Percentiles rank a stretch among this genome's conserved stretches.
Evolutionary conservation across 78 protist genomes (phyloP).

Genomic region (Emiliania huxleyi): DNA sequence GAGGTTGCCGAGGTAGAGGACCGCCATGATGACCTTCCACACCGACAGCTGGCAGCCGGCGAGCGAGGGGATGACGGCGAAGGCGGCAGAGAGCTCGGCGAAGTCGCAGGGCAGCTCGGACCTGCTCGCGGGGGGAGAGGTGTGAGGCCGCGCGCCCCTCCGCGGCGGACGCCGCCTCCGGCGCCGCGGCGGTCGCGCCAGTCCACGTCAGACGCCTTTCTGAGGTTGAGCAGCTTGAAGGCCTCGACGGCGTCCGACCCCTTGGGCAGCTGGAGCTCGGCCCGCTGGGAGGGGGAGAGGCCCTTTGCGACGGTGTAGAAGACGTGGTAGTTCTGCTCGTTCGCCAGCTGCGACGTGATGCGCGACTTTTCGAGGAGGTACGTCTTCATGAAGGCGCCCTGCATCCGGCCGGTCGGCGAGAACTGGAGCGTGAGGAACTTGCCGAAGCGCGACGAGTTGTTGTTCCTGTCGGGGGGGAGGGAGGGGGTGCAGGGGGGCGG

Average conservation of each 20-base stretch:
- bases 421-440: constrained; percentile 40
- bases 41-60: too few species aligned
- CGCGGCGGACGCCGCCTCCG: too few species aligned
- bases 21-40: constrained; percentile 4
- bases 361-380: constrained; percentile 50
- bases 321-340: constrained; percentile 42
- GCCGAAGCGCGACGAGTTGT: constrained; percentile 82
- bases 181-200: too few species aligned
- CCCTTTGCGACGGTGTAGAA: neutral
- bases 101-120: neutral
- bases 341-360: neutral
- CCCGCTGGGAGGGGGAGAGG: neutral
- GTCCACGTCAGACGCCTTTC: neutral
- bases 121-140: too few species aligned
- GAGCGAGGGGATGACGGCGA: neutral
- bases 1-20: constrained; percentile 80
- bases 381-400: constrained; percentile 49
- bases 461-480: constrained; percentile 66
- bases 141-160: too few species aligned
- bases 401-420: neutral
- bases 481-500: too few species aligned
- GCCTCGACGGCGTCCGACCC: neutral
- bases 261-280: neutral
- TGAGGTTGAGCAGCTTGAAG: neutral
- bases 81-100: neutral